phyloP scores from a whole-genome alignment of 495 filamentous ascomycete species.

The Apodospora peruviana region DNA sequence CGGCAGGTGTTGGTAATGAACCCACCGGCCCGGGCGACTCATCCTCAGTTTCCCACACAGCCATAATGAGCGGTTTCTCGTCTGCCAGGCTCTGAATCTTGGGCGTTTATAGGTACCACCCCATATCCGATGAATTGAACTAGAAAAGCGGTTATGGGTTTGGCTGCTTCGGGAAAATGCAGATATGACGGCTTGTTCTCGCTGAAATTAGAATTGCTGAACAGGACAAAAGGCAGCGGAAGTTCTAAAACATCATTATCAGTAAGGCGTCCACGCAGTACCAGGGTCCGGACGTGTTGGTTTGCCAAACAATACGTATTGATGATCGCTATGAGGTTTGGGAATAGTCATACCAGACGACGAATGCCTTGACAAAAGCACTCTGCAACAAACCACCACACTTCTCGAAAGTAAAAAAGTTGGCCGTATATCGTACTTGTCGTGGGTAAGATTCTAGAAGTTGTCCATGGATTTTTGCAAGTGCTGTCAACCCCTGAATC shows the following conservation, averaged over 20 bases:
- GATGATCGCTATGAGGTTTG: background rate
- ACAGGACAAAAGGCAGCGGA: background rate
- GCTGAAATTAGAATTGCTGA: background rate
- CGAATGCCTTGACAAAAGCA: background rate
- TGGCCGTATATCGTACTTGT: no score
- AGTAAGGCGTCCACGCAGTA: no score
- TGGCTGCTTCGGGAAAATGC: no score
- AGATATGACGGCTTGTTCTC: background rate
- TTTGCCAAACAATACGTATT: background rate
- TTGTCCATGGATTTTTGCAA: no score
- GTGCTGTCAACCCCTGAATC: no score
- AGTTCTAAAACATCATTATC: background rate
- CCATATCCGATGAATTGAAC: conserved; percentile 13
- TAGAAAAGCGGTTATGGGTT: no score
- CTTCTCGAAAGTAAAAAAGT: no score
- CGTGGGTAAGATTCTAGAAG: no score
- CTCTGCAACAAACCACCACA: background rate
- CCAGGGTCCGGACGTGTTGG: no score
- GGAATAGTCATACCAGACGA: background rate
- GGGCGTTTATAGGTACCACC: conserved; percentile 2
- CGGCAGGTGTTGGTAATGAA: conserved; percentile 60
- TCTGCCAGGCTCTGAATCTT: background rate
- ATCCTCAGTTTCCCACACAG: conserved; percentile 51
- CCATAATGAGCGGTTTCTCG: conserved; percentile 27
- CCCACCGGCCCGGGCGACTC: conserved; percentile 44